Evolutionary conservation across 495 filamentous ascomycete species (phyloP).

Genomic region (Penicillium maclennaniae): DNA sequence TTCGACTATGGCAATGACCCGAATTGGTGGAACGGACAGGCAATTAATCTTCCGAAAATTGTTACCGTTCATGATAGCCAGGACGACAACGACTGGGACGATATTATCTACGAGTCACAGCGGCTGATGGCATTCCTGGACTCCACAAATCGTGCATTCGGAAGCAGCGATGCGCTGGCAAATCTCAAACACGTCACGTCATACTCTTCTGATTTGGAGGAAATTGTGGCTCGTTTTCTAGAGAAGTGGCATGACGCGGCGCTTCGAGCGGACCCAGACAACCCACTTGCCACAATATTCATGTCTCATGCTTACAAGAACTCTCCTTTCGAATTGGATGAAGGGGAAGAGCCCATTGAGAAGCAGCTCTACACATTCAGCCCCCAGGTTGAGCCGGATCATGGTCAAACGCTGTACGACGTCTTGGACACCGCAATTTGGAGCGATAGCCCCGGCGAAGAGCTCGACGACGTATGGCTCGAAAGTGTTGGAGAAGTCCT

Average conservation of each 20-base stretch:
- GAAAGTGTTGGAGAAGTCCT: conserved; percentile 64
- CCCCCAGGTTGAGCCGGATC: conserved; percentile 35
- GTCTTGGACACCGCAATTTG: conserved; percentile 67
- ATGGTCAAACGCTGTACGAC: conserved; percentile 64
- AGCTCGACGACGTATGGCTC: conserved; percentile 53
- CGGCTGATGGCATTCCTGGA: conserved; percentile 87
- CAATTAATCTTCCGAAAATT: conserved; percentile 55
- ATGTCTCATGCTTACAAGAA: conserved; percentile 38
- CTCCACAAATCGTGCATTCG: conserved; percentile 73
- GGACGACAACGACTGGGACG: conserved; percentile 39
- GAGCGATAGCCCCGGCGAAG: conserved; percentile 44
- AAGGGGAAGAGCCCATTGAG: conserved; percentile 27
- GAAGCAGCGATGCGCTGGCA: conserved; percentile 60
- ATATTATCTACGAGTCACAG: conserved; percentile 54
- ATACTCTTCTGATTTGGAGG: conserved; percentile 30
- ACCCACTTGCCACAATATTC: conserved; percentile 37
- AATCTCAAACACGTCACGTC: conserved; percentile 39
- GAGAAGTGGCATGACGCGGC: conserved; percentile 45
- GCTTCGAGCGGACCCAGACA: conserved; percentile 35
- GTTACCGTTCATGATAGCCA: conserved; percentile 48
- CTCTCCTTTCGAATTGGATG: conserved; percentile 22
- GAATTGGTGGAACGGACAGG: conserved; percentile 83
- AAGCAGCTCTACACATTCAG: conserved; percentile 43
- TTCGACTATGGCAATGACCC: conserved; percentile 63
- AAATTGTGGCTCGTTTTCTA: conserved; percentile 30